Evolutionary conservation across 495 filamentous ascomycete species (phyloP), one percentile per base, ranked within the genome.

Genomic region (Corynascus novoguineensis): DNA sequence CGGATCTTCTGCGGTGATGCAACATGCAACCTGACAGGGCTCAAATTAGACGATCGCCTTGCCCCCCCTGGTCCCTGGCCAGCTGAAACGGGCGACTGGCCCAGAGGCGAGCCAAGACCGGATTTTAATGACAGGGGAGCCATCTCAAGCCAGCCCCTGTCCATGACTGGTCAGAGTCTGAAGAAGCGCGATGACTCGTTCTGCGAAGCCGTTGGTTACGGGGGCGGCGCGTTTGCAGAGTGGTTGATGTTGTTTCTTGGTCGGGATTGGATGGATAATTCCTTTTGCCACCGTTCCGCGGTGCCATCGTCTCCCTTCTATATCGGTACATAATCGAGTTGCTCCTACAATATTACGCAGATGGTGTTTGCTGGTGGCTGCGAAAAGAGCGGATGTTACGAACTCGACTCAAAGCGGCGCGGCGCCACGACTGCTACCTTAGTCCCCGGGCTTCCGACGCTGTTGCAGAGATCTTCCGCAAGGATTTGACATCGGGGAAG

Each of bases 11-110:
- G n/a, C 32, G 3, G 47, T 50, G 57, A 64, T 59, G 59, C 48
- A 41, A 35, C 62, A 58, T 55, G 45, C 62, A 59, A 42, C 37
- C 61, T 52, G 41, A 38, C 53, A 59, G 45, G 50, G 60, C 61
- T 60, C 64, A 65, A 69, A 69, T 67, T 63, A 60, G 60, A 60
- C 53, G 56, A 65, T 69, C 56, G 58, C 55, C 55, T 50, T 41
- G 45, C 34, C 57, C 62, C 60, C 67, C 60, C n/a, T 59, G 60
- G 56, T 56, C 60, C 61, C 27, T 57, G 62, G 52, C 52, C 50
- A 59, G 62, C 56, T 69, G 67, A 69, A 69, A 69, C 67, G 60
- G n/a, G 62, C 45, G 62, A 67, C 60, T 69, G 57, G 62, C 32
- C n/a, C 59, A 60, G 57, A 63, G 60, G 46, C 57, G 40, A 44